Percentiles rank a stretch among this genome's conserved stretches.
Evolutionary conservation across 129 eudicot genomes (phyloP).

Genomic region (Centrapalus pauciflorus): DNA sequence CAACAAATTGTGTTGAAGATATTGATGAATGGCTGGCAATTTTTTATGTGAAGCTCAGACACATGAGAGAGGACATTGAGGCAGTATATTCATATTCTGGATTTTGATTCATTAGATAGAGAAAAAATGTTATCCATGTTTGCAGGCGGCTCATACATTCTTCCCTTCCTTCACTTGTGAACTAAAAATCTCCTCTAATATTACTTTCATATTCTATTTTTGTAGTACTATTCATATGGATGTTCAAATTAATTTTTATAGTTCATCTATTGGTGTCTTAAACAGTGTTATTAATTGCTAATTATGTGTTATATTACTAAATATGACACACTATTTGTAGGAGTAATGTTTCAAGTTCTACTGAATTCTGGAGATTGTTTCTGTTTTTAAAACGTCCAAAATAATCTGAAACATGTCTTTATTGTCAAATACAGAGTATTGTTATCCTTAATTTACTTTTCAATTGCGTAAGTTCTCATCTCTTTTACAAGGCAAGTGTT

Average conservation of each 20-base stretch:
- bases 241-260: neutral
- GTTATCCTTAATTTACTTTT: neutral
- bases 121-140: no score
- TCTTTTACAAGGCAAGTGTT: neutral
- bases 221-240: neutral
- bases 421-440: neutral
- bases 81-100: no score
- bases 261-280: neutral
- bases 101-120: no score
- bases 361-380: neutral
- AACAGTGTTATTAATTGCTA: neutral
- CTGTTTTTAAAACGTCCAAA: neutral
- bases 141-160: no score
- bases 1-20: constrained; percentile 69
- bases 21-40: constrained; percentile 95
- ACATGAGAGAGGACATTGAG: constrained; percentile 96
- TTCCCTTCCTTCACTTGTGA: no score
- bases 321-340: neutral
- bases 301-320: neutral
- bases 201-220: neutral
- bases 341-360: neutral
- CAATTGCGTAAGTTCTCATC: neutral
- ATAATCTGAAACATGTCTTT: neutral
- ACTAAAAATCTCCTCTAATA: neutral
- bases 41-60: constrained; percentile 79